Conservation (phyloP, 768 basidiomycete genomes). For the Termitomyces sp. region DNA sequence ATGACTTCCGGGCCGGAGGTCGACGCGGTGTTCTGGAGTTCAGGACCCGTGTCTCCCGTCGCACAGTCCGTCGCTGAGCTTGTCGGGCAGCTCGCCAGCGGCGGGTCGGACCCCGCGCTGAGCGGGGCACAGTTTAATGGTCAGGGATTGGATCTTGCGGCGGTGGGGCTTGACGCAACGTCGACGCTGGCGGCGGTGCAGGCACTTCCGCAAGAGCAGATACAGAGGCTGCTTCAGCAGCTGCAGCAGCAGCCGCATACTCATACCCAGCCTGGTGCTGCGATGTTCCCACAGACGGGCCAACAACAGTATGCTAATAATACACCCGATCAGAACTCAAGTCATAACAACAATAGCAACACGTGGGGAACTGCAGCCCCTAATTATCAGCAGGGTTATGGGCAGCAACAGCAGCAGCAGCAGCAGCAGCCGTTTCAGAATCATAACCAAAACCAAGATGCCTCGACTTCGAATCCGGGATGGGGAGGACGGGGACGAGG, state of each 20-base stretch:
- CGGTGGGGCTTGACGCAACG: slow-evolving; percentile 39
- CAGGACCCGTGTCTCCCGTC: slow-evolving; percentile 23
- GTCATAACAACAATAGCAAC: slow-evolving; percentile 23
- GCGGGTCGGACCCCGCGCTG: slow-evolving; percentile 32
- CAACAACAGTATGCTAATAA: slow-evolving; percentile 8
- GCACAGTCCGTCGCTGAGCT: slow-evolving; percentile 60
- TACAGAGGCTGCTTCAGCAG: slow-evolving; percentile 55
- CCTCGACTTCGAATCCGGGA: slow-evolving; percentile 26
- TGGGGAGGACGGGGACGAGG: slow-evolving; percentile 53
- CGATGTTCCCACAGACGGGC: slow-evolving; percentile 1
- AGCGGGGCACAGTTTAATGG: slow-evolving; percentile 24
- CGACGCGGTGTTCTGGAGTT: slow-evolving; percentile 62
- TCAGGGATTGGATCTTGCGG: slow-evolving; percentile 28
- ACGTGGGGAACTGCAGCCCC: slow-evolving; percentile 3
- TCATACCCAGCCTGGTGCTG: slow-evolving; percentile 14
- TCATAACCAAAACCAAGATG: slow-evolving; percentile 20
- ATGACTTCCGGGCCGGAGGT: slow-evolving; percentile 71
- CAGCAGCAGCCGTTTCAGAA: slow-evolving; percentile 37
- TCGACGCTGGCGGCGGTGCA: slow-evolving; percentile 38
- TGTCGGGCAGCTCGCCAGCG: slow-evolving; percentile 55
- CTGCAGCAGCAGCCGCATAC: slow-evolving; percentile 17
- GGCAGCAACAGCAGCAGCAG: slow-evolving; percentile 36
- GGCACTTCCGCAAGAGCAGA: slow-evolving; percentile 49
- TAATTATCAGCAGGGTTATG: slow-evolving; percentile 37
- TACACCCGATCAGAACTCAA: slow-evolving; percentile 11